phyloP scores from a whole-genome alignment of 2,329 filamentous ascomycete genomes.

The Ophiocordyceps australis region DNA sequence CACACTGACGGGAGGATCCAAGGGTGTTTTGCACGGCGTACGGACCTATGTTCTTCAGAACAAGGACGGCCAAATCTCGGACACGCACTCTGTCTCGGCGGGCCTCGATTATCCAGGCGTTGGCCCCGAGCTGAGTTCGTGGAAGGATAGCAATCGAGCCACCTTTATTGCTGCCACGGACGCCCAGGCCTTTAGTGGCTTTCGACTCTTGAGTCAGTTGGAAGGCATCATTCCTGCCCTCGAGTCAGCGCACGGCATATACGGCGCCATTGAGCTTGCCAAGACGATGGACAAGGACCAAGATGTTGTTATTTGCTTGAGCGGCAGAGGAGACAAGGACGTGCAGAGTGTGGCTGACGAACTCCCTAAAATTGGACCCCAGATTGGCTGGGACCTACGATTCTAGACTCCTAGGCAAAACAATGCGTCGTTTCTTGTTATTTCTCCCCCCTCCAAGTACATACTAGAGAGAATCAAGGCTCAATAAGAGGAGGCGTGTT shows the following conservation, averaged over 20 bases:
- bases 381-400: slow-evolving; percentile 60
- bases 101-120: slow-evolving; percentile 96
- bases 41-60: slow-evolving; percentile 92
- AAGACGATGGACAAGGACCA: slow-evolving; percentile 82
- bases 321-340: slow-evolving; percentile 91
- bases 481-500: no score
- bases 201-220: slow-evolving; percentile 66
- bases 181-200: slow-evolving; percentile 73
- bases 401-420: slow-evolving; percentile 25
- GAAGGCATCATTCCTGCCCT: slow-evolving; percentile 96
- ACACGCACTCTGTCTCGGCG: slow-evolving; percentile 92
- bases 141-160: slow-evolving; percentile 82
- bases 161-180: slow-evolving; percentile 86
- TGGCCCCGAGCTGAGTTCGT: slow-evolving; percentile 75
- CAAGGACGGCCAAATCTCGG: slow-evolving; percentile 77
- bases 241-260: slow-evolving; percentile 86
- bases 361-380: slow-evolving; percentile 69
- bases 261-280: slow-evolving; percentile 71
- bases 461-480: no score
- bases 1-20: slow-evolving; percentile 68
- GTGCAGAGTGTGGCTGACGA: slow-evolving; percentile 96
- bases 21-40: slow-evolving; percentile 90
- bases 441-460: no score
- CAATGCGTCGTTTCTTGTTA: no score
- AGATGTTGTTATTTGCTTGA: slow-evolving; percentile 86